Evolutionary conservation across 2,329 filamentous ascomycete genomes (phyloP).

Genomic region (Colletotrichum coccodes): DNA sequence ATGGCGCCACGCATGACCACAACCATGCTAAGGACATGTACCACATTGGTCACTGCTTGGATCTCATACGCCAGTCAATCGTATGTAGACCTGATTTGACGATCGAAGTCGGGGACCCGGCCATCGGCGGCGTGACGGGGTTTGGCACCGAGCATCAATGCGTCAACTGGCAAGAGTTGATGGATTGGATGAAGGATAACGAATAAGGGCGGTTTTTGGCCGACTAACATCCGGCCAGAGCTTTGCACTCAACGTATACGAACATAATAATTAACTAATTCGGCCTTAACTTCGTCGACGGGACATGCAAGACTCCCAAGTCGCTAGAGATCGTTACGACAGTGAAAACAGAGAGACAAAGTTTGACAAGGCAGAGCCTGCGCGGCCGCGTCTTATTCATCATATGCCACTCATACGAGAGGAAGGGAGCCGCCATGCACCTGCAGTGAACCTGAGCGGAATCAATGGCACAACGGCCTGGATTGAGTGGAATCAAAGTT

Average conservation of each 20-base stretch:
- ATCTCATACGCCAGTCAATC: slow-evolving; percentile 2
- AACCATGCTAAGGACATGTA: background rate
- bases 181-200: slow-evolving; percentile 2
- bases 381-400: no score
- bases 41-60: slow-evolving; percentile 15
- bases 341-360: no score
- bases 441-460: no score
- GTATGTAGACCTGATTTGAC: slow-evolving; percentile 8
- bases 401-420: no score
- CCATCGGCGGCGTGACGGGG: background rate
- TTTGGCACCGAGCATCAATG: slow-evolving; percentile 15
- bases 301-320: no score
- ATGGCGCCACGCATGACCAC: background rate
- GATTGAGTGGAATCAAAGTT: no score
- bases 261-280: no score
- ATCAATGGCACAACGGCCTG: no score
- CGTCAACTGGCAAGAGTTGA: background rate
- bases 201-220: background rate
- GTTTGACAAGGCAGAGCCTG: no score
- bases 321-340: no score
- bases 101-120: background rate
- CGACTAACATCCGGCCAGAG: background rate
- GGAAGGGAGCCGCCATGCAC: no score
- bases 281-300: no score
- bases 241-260: background rate